Conservation (phyloP, 1,284 basidiomycete species). For the Agroathelia rolfsii region DNA sequence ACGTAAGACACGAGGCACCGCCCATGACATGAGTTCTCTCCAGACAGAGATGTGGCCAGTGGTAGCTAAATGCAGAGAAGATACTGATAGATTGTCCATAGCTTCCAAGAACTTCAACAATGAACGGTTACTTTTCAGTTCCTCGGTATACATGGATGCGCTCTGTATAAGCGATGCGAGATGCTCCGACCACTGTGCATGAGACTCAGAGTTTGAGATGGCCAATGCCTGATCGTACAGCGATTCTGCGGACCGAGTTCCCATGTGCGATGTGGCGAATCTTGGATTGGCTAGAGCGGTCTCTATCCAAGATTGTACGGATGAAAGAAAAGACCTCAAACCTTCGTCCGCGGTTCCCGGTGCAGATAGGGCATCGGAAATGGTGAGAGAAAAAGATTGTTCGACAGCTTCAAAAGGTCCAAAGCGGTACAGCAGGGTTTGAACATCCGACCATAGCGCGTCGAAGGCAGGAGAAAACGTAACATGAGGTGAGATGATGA, state of each 20-base stretch:
- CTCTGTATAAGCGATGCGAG: slow-evolving; percentile 22
- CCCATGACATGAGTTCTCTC: slow-evolving; percentile 11
- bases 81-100: slow-evolving; percentile 19
- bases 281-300: slow-evolving; percentile 24
- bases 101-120: slow-evolving; percentile 26
- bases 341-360: slow-evolving; percentile 15
- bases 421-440: slow-evolving; percentile 31
- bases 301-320: slow-evolving; percentile 26
- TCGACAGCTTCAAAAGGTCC: slow-evolving; percentile 29
- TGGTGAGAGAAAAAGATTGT: slow-evolving; percentile 15
- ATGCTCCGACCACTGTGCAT: slow-evolving; percentile 19
- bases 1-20: slow-evolving; percentile 28
- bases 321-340: slow-evolving; percentile 21
- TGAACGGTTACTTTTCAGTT: slow-evolving; percentile 25
- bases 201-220: slow-evolving; percentile 17
- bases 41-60: slow-evolving; percentile 11
- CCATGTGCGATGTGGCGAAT: slow-evolving; percentile 24
- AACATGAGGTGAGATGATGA: slow-evolving; percentile 16
- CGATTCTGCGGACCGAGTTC: slow-evolving; percentile 20
- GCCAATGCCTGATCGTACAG: slow-evolving; percentile 28
- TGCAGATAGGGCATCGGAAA: slow-evolving; percentile 17
- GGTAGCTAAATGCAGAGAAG: slow-evolving; percentile 16
- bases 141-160: slow-evolving; percentile 21
- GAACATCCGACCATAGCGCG: slow-evolving; percentile 22
- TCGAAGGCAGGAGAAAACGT: slow-evolving; percentile 22